A percentile compares a stretch with the other conserved stretches of the same genome.
phyloP scores from a whole-genome alignment of 352 stramenopile species.

The Pythium periplocum region DNA sequence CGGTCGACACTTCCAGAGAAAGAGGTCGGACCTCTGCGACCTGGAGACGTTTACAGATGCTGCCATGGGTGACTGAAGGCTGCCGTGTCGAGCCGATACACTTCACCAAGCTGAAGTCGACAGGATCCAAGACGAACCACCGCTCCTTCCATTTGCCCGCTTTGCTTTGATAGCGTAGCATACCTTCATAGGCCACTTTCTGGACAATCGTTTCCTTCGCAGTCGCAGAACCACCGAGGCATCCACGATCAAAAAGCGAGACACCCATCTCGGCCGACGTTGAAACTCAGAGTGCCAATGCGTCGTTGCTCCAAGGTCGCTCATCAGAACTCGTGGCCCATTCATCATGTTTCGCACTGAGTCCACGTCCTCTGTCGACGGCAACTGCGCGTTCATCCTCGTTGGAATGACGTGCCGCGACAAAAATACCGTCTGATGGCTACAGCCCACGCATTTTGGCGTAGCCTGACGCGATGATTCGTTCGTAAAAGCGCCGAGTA shows the following conservation, averaged over 20 bases:
- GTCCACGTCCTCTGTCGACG: too few species aligned
- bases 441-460: slow-evolving; percentile 6
- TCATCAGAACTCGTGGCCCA: too few species aligned
- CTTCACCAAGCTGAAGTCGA: slow-evolving; percentile 40
- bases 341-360: too few species aligned
- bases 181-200: slow-evolving; percentile 35
- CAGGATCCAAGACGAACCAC: slow-evolving; percentile 58
- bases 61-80: slow-evolving; percentile 23
- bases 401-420: too few species aligned
- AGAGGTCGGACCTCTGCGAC: slow-evolving; percentile 1
- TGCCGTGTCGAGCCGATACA: slow-evolving; percentile 28
- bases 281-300: background rate
- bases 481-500: slow-evolving; percentile 12
- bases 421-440: too few species aligned
- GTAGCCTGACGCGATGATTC: slow-evolving; percentile 3
- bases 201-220: background rate
- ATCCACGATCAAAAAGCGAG: slow-evolving; percentile 2
- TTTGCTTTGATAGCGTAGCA: slow-evolving; percentile 47
- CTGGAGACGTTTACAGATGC: slow-evolving; percentile 15
- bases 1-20: background rate
- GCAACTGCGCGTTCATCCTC: too few species aligned
- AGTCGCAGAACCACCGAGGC: background rate
- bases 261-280: background rate
- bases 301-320: too few species aligned
- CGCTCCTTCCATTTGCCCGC: slow-evolving; percentile 49